Conservation (phyloP, 139 green algal species). For the Diplosphaera chodatii region DNA sequence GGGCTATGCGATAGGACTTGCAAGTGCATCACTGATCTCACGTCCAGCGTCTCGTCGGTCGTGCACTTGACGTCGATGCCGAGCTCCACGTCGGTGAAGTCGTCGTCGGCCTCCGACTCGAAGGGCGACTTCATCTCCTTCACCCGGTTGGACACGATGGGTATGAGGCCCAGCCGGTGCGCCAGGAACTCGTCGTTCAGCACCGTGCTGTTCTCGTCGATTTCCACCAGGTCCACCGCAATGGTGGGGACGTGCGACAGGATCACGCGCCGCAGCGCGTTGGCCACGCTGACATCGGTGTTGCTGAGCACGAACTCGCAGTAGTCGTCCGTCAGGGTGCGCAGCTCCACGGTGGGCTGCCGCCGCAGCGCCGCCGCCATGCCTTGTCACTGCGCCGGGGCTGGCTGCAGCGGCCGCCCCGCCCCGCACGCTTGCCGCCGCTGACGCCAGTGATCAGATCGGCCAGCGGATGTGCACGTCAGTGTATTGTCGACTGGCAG, state of each 20-base stretch:
- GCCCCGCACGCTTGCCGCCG: no score
- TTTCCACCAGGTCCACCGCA: constrained; percentile 97
- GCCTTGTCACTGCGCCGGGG: no score
- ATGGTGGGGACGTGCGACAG: constrained; percentile 93
- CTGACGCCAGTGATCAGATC: no score
- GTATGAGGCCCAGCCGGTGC: constrained; percentile 85
- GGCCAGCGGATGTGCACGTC: no score
- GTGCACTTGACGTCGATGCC: constrained; percentile 54
- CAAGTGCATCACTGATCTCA: no score
- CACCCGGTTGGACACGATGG: constrained; percentile 62
- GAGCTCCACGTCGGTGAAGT: constrained; percentile 55
- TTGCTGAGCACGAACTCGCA: constrained; percentile 83
- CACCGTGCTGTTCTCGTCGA: constrained; percentile 94
- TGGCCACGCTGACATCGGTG: constrained; percentile 85
- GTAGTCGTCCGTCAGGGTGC: constrained; percentile 54
- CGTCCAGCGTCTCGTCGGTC: constrained; percentile 53
- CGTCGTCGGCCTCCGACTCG: constrained; percentile 33
- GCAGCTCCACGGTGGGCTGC: constrained; percentile 47
- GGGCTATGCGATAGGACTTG: no score
- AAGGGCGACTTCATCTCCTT: constrained; percentile 49
- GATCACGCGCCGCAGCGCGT: constrained; percentile 90
- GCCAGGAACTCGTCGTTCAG: constrained; percentile 98
- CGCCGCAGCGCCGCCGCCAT: constrained; percentile 1
- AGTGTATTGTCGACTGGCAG: no score
- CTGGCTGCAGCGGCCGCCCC: no score